These are phyloP conservation scores for Canna indica DNA, from an alignment of 176 grass and related monocot species.

Conservation along the genomic window DNA sequence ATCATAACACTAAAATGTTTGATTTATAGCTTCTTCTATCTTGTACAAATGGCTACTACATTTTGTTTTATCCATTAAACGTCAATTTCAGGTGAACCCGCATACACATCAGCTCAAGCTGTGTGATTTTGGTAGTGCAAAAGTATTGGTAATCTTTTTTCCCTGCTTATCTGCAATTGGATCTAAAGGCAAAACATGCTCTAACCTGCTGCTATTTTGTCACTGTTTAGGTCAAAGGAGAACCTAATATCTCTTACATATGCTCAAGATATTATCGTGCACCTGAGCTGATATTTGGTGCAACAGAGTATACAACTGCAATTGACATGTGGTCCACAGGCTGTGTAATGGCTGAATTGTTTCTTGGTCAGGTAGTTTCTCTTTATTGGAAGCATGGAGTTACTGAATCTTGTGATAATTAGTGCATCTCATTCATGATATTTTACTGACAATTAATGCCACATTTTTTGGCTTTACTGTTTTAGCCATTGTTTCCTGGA, in stretches of 20 bases:
- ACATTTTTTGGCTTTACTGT: conserved; percentile 17
- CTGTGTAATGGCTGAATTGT: conserved; percentile 89
- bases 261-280: conserved; percentile 98
- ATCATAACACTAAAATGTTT: neutral
- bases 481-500: conserved; percentile 92
- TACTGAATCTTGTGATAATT: conserved; percentile 3
- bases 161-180: neutral
- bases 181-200: neutral
- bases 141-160: conserved; percentile 27
- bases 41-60: neutral
- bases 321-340: conserved; percentile 97
- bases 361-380: conserved; percentile 72
- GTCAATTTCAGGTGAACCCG: conserved; percentile 38
- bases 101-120: conserved; percentile 46
- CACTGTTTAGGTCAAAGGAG: conserved; percentile 61
- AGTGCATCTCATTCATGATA: neutral
- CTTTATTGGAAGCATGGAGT: conserved; percentile 3
- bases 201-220: neutral
- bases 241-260: conserved; percentile 98
- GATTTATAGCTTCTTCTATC: neutral
- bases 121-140: conserved; percentile 41
- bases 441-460: neutral
- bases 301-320: conserved; percentile 88
- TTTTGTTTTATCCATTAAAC: conserved; percentile 5
- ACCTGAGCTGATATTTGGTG: conserved; percentile 96